Evolutionary conservation across 129 eudicot genomes (phyloP), one percentile per base, ranked within the genome.

Genomic region (Chrysanthemum makinoi): DNA sequence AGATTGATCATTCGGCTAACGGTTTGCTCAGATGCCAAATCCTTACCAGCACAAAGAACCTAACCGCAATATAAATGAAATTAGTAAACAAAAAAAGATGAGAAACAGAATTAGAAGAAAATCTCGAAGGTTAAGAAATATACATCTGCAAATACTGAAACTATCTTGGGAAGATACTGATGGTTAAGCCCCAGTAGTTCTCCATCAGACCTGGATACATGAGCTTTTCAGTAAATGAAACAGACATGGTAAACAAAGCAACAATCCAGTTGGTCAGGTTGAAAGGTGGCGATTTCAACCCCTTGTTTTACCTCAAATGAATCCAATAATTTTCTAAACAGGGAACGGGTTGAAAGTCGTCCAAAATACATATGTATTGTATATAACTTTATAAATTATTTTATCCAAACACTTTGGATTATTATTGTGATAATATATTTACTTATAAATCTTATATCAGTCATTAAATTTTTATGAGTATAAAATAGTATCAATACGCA

Each of bases 91-190:
- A 28, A 44, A 56, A 64, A 2, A 17, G 19, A 16, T 11, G 17
- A 33, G 18, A 61, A 49, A 60, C 2, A 52, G 7, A 54, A 47
- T 14, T 11, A 48, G 2, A 2, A 61, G 43, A 46, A 44, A 54
- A 24, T 64, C 33, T 18, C 9, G 2, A 6, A 65, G 54, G 19
- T 10, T 19, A 15, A 15, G 48, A 56, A 26, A 22, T 14, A 39
- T 77, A 93, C 98, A 90, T 93, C 98, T 60, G 98, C 98, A 80
- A 93, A 93, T 30, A 93, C 90, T n/a, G 88, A 74, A 46, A 94
- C 96, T 78, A 94, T 89, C 81, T 89, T 94, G 0, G 96, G 95
- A 73, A 94, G 84, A 80, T 89, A 83, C 70, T 93, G 91, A 67
- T 89, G 91, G 81, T 89, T 93, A 59, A 91, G 95, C 54, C 98